Base-by-base conservation (phyloP, 345 rosid species). In the Melaleuca alternifolia region DNA sequence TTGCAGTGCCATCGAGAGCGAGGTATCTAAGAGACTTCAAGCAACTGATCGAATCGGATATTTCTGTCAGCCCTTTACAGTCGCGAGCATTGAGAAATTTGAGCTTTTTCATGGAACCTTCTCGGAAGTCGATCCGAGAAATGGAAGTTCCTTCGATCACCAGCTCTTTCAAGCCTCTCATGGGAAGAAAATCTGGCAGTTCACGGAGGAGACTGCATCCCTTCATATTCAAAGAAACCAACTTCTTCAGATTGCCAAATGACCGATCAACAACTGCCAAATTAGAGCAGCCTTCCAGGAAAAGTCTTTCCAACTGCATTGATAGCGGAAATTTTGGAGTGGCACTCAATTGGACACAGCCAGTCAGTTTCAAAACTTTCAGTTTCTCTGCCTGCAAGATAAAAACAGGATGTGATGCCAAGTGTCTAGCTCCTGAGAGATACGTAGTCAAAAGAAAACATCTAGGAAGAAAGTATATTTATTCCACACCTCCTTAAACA, bases 161-260 rank as follows among this genome's bases (percentile, higher is more conserved):
- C 28, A 85, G 86, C 82, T 85, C 86, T 23, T 6, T 7, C 81
- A 85, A 26, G 2, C 9, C 1, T 8, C 0, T 2, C 56, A 65
- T 11, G 37, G 3, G 10, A 33, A 50, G 10, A 10, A 85, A 37
- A 44, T 85, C 41, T 5, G 87, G 84, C 37, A 77, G 9, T 16
- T 24, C 0, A 14, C 0, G 0, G 6, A 86, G 9, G 7, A 0
- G 6, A 46, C 30, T n/a, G 62, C 76, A 86, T 1, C 15, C 2
- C 52, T 62, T 77, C 75, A 86, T 3, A 2, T 52, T 86, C 20
- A 77, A n/a, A 30, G 65, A 86, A 41, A 61, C 30, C 5, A 86
- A 33, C 37, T 11, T 2, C 5, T 41, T 1, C 16, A 86, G 87
- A 33, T 76, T 6, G 20, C n/a, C 1, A 12, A 44, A 11, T 10